Evolutionary conservation across 257 asterid species (phyloP).

Genomic region (Primulina huaijiensis): DNA sequence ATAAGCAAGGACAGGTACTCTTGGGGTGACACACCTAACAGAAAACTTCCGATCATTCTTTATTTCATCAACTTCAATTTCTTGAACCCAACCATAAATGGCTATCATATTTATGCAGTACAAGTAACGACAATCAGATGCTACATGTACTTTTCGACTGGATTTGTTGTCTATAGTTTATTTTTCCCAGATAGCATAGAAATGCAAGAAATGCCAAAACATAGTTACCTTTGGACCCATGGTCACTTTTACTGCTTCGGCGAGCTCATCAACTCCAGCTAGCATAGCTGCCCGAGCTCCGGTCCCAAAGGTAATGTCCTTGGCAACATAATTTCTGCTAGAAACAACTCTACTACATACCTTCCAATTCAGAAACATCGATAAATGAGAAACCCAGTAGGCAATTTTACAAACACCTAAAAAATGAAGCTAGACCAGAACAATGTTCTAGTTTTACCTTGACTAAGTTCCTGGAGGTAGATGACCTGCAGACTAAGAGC

Average conservation of each 20-base stretch:
- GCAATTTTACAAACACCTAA: neutral
- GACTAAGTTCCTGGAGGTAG: constrained; percentile 61
- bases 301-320: constrained; percentile 69
- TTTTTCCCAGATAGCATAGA: too few species aligned
- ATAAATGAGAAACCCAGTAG: constrained; percentile 2
- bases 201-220: neutral
- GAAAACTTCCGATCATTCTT: too few species aligned
- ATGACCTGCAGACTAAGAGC: constrained; percentile 45
- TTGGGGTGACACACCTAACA: too few species aligned
- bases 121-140: neutral
- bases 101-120: neutral
- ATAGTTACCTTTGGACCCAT: constrained; percentile 88
- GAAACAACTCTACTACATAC: constrained; percentile 42
- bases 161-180: neutral
- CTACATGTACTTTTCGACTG: neutral
- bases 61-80: too few species aligned
- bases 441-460: neutral
- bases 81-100: too few species aligned
- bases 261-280: constrained; percentile 83
- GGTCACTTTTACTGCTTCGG: constrained; percentile 92
- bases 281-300: constrained; percentile 82
- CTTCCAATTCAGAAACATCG: constrained; percentile 37
- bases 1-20: too few species aligned
- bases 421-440: constrained; percentile 6
- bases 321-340: constrained; percentile 79